Conservation (phyloP, 1,284 basidiomycete species). For the Fomitopsis palustris region DNA sequence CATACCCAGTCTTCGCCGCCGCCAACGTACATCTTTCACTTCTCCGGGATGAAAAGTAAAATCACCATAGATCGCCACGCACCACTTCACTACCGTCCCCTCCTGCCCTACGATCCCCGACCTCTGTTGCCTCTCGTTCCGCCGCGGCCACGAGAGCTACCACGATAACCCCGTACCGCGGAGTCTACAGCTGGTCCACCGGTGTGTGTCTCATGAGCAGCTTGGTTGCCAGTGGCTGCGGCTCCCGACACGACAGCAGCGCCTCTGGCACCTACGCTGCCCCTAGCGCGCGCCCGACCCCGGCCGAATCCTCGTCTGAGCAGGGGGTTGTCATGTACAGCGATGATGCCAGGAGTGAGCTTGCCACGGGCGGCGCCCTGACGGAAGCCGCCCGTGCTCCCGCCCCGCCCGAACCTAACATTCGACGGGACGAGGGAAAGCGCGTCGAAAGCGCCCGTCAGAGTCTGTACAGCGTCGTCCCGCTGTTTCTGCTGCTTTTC, state of each 20-base stretch:
- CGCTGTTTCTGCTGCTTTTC: background rate
- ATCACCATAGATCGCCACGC: background rate
- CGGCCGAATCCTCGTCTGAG: background rate
- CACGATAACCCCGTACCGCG: background rate
- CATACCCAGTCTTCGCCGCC: background rate
- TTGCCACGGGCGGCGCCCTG: background rate
- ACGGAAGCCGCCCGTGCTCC: constrained; percentile 14
- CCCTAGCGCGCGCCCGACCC: background rate
- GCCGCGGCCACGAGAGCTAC: background rate
- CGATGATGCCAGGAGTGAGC: background rate
- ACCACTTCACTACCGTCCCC: background rate
- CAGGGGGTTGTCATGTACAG: background rate
- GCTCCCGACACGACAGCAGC: background rate
- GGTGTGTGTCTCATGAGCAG: background rate
- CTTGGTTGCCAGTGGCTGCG: background rate
- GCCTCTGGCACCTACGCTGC: background rate
- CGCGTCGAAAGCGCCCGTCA: constrained; percentile 49
- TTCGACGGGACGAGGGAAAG: constrained; percentile 67
- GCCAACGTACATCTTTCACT: background rate
- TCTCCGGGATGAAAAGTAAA: background rate
- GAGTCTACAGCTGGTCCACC: background rate
- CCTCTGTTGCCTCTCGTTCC: background rate
- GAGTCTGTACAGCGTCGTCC: constrained; percentile 35
- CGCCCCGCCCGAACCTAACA: constrained; percentile 70
- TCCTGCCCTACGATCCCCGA: background rate